phyloP scores from a whole-genome alignment of 2,329 filamentous ascomycete genomes.

The Incumbomyces lentus region DNA sequence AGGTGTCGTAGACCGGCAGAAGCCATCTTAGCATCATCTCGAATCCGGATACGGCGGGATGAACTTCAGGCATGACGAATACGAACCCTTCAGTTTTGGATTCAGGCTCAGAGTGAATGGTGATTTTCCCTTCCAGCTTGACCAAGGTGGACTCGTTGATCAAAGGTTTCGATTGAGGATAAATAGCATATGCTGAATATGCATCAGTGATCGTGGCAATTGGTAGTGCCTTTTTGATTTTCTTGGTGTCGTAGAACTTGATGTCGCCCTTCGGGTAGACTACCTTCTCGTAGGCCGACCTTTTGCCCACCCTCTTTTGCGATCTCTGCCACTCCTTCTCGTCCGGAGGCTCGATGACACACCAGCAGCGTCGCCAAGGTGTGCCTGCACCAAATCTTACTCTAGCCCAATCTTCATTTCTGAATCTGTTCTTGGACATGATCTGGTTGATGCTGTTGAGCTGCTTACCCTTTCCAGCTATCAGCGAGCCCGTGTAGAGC shows the following conservation, averaged over 20 bases:
- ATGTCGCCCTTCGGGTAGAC: constrained; percentile 73
- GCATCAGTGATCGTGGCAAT: constrained; percentile 87
- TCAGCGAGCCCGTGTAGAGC: constrained; percentile 89
- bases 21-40: constrained; percentile 90
- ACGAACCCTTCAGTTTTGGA: constrained; percentile 83
- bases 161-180: constrained; percentile 84
- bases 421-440: constrained; percentile 67
- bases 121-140: constrained; percentile 86
- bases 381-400: constrained; percentile 93
- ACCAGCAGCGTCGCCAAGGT: constrained; percentile 95
- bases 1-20: constrained; percentile 89
- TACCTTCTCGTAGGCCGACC: constrained; percentile 69
- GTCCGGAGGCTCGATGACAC: constrained; percentile 81
- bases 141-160: constrained; percentile 91
- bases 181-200: constrained; percentile 88
- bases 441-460: constrained; percentile 86
- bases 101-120: constrained; percentile 69
- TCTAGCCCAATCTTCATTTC: constrained; percentile 83
- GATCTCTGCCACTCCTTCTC: constrained; percentile 82
- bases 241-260: constrained; percentile 90
- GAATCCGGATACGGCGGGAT: constrained; percentile 84
- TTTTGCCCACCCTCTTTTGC: constrained; percentile 73
- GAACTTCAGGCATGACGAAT: constrained; percentile 93
- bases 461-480: constrained; percentile 82
- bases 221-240: constrained; percentile 79